phyloP scores from a whole-genome alignment of 1,284 basidiomycete species.

The Kwoniella shivajii region DNA sequence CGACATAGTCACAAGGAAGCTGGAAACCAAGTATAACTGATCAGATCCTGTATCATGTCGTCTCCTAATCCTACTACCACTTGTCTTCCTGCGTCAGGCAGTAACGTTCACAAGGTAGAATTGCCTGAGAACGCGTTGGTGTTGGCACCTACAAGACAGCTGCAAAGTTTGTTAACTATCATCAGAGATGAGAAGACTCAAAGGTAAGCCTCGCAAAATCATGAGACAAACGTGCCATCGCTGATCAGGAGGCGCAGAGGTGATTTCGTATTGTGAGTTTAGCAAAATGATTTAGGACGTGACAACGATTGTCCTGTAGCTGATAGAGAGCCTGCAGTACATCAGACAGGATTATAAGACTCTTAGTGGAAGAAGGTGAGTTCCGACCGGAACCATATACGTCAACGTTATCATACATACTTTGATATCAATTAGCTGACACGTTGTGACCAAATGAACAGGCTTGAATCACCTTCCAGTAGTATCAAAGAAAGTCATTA shows the following conservation, averaged over 20 bases:
- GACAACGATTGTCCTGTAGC: no score
- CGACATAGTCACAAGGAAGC: no score
- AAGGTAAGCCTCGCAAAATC: constrained; percentile 36
- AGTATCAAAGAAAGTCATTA: constrained; percentile 68
- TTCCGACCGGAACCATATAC: neutral
- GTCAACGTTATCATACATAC: neutral
- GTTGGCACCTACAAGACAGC: constrained; percentile 69
- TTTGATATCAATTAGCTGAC: constrained; percentile 1
- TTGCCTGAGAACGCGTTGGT: constrained; percentile 50
- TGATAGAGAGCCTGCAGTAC: constrained; percentile 50
- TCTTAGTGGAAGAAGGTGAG: constrained; percentile 63
- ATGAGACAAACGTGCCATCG: neutral
- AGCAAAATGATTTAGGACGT: neutral
- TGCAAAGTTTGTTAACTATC: constrained; percentile 94
- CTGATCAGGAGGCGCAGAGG: constrained; percentile 60
- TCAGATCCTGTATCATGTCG: constrained; percentile 13
- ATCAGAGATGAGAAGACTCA: constrained; percentile 82
- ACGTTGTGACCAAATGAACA: constrained; percentile 39
- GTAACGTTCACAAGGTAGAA: constrained; percentile 39
- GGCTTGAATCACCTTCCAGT: constrained; percentile 97
- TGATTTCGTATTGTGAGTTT: constrained; percentile 87
- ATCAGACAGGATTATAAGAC: constrained; percentile 66
- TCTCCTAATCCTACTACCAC: constrained; percentile 24
- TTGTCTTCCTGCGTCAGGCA: constrained; percentile 37
- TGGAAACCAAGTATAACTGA: neutral